phyloP scores from a whole-genome alignment of 2,329 filamentous ascomycete species.

The Ophiostoma ips region DNA sequence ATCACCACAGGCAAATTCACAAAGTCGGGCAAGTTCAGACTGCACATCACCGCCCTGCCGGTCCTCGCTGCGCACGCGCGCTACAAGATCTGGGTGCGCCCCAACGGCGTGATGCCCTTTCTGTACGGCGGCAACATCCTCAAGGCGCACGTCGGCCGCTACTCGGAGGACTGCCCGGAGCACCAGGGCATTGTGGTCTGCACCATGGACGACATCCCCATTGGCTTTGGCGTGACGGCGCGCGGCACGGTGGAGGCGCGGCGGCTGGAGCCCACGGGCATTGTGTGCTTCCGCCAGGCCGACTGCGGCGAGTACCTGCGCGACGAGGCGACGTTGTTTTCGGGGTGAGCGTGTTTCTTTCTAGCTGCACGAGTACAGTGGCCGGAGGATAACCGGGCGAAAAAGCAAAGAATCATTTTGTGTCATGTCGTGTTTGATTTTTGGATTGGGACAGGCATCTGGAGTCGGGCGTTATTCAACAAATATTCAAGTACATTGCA shows the following conservation, averaged over 20 bases:
- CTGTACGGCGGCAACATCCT: conserved; percentile 86
- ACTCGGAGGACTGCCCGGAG: conserved; percentile 84
- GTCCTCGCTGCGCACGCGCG: conserved; percentile 81
- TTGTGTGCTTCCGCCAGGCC: conserved; percentile 80
- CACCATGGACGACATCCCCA: conserved; percentile 83
- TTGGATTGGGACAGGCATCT: conserved; percentile 1
- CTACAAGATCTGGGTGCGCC: conserved; percentile 95
- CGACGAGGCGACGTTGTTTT: conserved; percentile 58
- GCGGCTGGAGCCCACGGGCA: conserved; percentile 76
- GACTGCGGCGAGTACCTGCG: conserved; percentile 92
- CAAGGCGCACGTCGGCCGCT: conserved; percentile 56
- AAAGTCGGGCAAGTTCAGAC: conserved; percentile 87
- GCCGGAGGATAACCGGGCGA: background rate
- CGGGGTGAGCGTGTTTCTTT: conserved; percentile 19
- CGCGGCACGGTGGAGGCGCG: conserved; percentile 71
- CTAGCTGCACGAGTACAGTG: too few relatives aligned
- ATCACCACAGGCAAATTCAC: conserved; percentile 65
- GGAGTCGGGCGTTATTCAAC: background rate
- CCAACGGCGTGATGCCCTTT: conserved; percentile 95
- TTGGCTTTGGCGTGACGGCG: conserved; percentile 89
- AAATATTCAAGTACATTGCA: too few relatives aligned
- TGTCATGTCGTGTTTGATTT: background rate
- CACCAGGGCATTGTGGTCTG: conserved; percentile 85
- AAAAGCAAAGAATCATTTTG: background rate
- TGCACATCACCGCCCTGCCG: conserved; percentile 80